These are phyloP conservation scores for Thelephora terrestris DNA, from an alignment of 1,284 basidiomycete species.

Conservation along the genomic window DNA sequence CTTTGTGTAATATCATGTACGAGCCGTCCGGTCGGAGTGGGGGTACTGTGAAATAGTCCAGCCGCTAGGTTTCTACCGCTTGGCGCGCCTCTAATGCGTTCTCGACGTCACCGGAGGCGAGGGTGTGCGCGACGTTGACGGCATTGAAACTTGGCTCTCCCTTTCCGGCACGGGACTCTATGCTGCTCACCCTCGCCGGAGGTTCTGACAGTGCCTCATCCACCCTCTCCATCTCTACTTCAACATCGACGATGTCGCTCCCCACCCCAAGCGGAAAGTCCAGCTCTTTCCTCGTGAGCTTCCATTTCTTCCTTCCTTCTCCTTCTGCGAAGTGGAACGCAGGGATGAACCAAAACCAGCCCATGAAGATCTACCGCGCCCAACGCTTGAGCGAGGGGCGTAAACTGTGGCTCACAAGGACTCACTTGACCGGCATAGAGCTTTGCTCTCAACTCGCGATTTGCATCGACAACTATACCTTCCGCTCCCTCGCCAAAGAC, in stretches of 20 bases:
- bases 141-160: slow-evolving; percentile 16
- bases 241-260: slow-evolving; percentile 51
- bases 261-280: slow-evolving; percentile 74
- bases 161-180: slow-evolving; percentile 12
- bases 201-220: slow-evolving; percentile 14
- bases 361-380: slow-evolving; percentile 49
- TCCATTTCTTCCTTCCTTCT: slow-evolving; percentile 22
- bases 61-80: slow-evolving; percentile 14
- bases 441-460: slow-evolving; percentile 69
- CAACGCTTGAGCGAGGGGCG: not conserved
- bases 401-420: slow-evolving; percentile 1
- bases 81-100: slow-evolving; percentile 13
- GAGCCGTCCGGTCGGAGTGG: too few relatives aligned
- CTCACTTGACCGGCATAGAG: slow-evolving; percentile 65
- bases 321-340: slow-evolving; percentile 53
- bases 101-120: slow-evolving; percentile 9
- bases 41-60: too few relatives aligned
- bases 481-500: slow-evolving; percentile 16
- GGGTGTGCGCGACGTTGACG: slow-evolving; percentile 12
- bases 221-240: slow-evolving; percentile 31
- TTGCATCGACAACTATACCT: slow-evolving; percentile 55
- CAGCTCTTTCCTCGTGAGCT: slow-evolving; percentile 47
- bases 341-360: slow-evolving; percentile 80
- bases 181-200: slow-evolving; percentile 13
- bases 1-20: too few relatives aligned